These are phyloP conservation scores for Trametes versicolor DNA, from an alignment of 1,284 basidiomycete genomes.

Conservation along the genomic window DNA sequence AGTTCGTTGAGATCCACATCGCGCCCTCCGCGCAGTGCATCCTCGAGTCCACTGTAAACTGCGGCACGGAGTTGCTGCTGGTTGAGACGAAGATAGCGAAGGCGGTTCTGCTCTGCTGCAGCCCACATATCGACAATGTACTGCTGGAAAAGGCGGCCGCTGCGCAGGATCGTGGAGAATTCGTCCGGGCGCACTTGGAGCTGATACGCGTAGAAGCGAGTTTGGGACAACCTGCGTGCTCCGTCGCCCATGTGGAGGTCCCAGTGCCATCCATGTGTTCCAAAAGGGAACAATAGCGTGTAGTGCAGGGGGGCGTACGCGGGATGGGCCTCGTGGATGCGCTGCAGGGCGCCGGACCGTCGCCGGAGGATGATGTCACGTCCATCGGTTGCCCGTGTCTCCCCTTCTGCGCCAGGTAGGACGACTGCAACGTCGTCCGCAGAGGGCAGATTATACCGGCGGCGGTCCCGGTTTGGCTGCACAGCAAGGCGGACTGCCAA, in stretches of 20 bases:
- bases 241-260: slow-evolving; percentile 33
- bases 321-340: slow-evolving; percentile 48
- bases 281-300: slow-evolving; percentile 50
- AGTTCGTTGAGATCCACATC: neutral
- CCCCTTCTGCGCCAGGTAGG: neutral
- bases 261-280: slow-evolving; percentile 52
- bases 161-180: neutral
- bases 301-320: slow-evolving; percentile 50
- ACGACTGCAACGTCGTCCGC: neutral
- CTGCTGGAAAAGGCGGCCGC: neutral
- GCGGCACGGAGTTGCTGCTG: neutral
- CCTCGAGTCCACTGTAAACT: neutral
- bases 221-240: neutral
- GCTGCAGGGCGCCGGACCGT: neutral
- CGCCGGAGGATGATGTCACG: neutral
- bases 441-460: neutral
- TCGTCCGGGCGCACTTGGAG: neutral
- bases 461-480: neutral
- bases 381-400: no score
- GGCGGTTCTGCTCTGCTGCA: neutral
- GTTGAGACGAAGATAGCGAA: neutral
- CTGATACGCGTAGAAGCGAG: neutral
- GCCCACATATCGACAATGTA: neutral
- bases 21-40: neutral
- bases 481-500: neutral